phyloP scores from a whole-genome alignment of 202 grass and related monocot genomes.

The Setaria italica region DNA sequence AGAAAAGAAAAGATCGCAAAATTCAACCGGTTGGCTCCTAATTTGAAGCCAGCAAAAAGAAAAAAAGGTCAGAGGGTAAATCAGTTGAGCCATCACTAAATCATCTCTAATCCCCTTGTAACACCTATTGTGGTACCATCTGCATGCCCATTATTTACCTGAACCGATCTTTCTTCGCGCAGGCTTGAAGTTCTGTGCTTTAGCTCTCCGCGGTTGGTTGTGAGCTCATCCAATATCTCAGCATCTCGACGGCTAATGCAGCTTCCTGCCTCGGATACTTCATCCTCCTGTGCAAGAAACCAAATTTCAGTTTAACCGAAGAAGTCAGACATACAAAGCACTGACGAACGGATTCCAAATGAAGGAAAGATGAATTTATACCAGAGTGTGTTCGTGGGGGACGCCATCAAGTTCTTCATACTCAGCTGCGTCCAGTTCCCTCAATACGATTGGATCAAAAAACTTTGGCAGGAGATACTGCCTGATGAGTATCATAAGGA shows the following conservation, averaged over 20 bases:
- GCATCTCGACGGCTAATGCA: slow-evolving; percentile 51
- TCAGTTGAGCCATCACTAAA: neutral
- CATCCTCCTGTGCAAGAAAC: slow-evolving; percentile 55
- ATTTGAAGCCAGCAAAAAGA: slow-evolving; percentile 40
- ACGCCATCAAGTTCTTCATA: slow-evolving; percentile 84
- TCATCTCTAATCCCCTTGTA: neutral
- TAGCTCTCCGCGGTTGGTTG: slow-evolving; percentile 86
- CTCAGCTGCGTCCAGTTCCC: slow-evolving; percentile 87
- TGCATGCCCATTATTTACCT: slow-evolving; percentile 54
- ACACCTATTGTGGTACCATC: neutral
- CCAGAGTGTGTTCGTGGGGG: slow-evolving; percentile 39
- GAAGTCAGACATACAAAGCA: neutral
- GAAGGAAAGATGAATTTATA: slow-evolving; percentile 41
- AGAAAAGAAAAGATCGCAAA: slow-evolving; percentile 28
- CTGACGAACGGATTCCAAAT: neutral
- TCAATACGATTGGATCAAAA: slow-evolving; percentile 61
- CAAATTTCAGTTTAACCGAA: slow-evolving; percentile 6
- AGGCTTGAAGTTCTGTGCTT: slow-evolving; percentile 63
- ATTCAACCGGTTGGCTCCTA: slow-evolving; percentile 46
- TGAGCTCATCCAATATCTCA: slow-evolving; percentile 87
- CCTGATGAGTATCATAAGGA: slow-evolving; percentile 83
- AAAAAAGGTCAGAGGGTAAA: slow-evolving; percentile 38
- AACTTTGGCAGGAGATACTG: slow-evolving; percentile 83
- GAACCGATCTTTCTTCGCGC: slow-evolving; percentile 62
- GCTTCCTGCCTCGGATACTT: slow-evolving; percentile 44